These are phyloP conservation scores for Pleurotus pulmonarius DNA, from an alignment of 768 basidiomycete genomes.

Conservation along the genomic window DNA sequence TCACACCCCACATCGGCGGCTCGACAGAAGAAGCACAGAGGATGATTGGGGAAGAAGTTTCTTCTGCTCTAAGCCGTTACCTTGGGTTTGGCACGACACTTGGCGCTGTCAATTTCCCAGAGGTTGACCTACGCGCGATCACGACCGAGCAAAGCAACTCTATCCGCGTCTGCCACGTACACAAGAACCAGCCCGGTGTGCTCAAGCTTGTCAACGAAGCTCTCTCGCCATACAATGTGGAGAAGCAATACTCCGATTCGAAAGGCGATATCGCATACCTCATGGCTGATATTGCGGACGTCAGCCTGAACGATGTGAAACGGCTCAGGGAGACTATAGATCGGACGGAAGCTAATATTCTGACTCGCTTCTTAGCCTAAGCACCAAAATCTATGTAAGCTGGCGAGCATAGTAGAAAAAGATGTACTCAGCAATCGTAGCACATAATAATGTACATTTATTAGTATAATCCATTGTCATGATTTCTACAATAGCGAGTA, in stretches of 20 bases:
- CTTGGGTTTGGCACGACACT: conserved; percentile 88
- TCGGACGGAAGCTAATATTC: conserved; percentile 79
- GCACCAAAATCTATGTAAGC: conserved; percentile 6
- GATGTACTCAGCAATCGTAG: conserved; percentile 14
- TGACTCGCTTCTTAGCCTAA: conserved; percentile 80
- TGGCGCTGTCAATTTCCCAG: conserved; percentile 98
- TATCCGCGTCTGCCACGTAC: conserved; percentile 92
- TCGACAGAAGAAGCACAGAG: conserved; percentile 98
- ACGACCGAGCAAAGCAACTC: conserved; percentile 75
- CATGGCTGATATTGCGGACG: conserved; percentile 94
- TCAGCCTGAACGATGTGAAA: conserved; percentile 76
- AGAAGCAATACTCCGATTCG: conserved; percentile 99
- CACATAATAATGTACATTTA: not conserved
- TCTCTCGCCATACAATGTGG: conserved; percentile 93
- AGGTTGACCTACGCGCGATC: conserved; percentile 94
- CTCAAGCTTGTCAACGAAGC: conserved; percentile 93
- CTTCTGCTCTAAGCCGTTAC: conserved; percentile 80
- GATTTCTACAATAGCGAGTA: too few relatives aligned
- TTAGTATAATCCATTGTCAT: too few relatives aligned
- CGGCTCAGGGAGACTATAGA: conserved; percentile 75
- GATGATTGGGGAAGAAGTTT: conserved; percentile 96
- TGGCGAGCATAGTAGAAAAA: not conserved
- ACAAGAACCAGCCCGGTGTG: conserved; percentile 94
- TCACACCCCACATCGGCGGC: conserved; percentile 98
- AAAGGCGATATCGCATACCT: conserved; percentile 92